Evolutionary conservation across 495 filamentous ascomycete genomes (phyloP).

Genomic region (Penicillium lagena): DNA sequence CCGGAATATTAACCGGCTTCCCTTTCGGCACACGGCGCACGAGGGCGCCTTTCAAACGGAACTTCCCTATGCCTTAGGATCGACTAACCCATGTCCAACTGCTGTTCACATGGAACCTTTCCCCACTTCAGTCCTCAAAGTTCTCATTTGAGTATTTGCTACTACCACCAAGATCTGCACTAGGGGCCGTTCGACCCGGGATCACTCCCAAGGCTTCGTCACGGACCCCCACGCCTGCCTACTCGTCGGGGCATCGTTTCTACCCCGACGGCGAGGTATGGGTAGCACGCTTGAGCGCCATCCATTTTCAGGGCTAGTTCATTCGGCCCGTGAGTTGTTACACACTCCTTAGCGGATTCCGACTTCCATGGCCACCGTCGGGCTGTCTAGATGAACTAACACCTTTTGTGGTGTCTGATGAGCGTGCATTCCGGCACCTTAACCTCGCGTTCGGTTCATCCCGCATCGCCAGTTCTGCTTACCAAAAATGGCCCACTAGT

Average conservation of each 20-base stretch:
- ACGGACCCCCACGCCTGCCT: constrained; percentile 49
- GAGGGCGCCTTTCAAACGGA: constrained; percentile 58
- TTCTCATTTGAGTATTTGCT: constrained; percentile 73
- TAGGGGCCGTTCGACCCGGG: constrained; percentile 60
- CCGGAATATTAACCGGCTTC: constrained; percentile 67
- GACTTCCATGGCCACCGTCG: constrained; percentile 60
- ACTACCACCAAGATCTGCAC: constrained; percentile 71
- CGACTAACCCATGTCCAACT: constrained; percentile 65
- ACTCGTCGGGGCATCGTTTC: constrained; percentile 51
- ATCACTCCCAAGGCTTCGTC: constrained; percentile 62
- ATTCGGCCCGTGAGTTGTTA: constrained; percentile 61
- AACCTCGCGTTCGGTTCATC: constrained; percentile 66
- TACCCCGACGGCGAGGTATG: constrained; percentile 56
- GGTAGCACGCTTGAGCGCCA: constrained; percentile 61
- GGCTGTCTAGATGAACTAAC: constrained; percentile 59
- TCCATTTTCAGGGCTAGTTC: constrained; percentile 61
- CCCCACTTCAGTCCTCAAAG: constrained; percentile 67
- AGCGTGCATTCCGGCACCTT: constrained; percentile 67
- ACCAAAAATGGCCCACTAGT: constrained; percentile 64
- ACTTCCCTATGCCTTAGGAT: constrained; percentile 61
- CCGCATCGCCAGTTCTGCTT: constrained; percentile 64
- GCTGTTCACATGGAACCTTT: constrained; percentile 67
- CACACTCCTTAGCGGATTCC: constrained; percentile 57
- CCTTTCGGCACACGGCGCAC: constrained; percentile 55
- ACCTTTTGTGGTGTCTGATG: constrained; percentile 65